Conservation (phyloP, 495 filamentous ascomycete species). For the Aspergillus sclerotiicarbonarius region DNA sequence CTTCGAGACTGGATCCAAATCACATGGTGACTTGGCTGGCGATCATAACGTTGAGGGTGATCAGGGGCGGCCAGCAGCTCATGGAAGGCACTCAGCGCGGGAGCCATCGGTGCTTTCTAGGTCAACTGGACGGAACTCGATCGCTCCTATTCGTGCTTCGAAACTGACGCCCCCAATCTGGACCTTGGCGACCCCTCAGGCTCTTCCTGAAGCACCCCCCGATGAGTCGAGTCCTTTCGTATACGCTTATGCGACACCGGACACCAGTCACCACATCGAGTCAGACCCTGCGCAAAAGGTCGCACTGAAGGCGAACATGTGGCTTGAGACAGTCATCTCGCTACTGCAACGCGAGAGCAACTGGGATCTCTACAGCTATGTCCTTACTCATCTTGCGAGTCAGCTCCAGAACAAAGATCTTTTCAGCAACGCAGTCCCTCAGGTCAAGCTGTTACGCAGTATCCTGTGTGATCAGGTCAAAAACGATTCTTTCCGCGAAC, state of each 20-base stretch:
- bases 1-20: conserved; percentile 36
- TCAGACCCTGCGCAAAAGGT: conserved; percentile 20
- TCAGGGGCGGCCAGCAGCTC: conserved; percentile 19
- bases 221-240: conserved; percentile 45
- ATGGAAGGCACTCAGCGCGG: conserved; percentile 22
- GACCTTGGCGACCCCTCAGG: conserved; percentile 51
- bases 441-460: conserved; percentile 74
- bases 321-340: conserved; percentile 72
- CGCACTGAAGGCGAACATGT: conserved; percentile 64
- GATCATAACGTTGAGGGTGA: conserved; percentile 26
- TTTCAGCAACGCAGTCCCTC: conserved; percentile 66
- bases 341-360: conserved; percentile 75
- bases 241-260: conserved; percentile 33
- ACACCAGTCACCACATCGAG: conserved; percentile 24
- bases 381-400: conserved; percentile 80
- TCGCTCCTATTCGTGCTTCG: conserved; percentile 34
- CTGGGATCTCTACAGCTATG: conserved; percentile 94
- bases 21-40: conserved; percentile 26
- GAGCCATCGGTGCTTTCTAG: conserved; percentile 28
- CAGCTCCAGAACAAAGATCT: conserved; percentile 89
- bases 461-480: conserved; percentile 79
- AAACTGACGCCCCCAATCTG: conserved; percentile 53
- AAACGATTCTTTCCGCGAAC: conserved; percentile 69
- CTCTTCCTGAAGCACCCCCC: conserved; percentile 53
- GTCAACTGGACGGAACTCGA: conserved; percentile 30